Conservation (phyloP, 225 moss, liverwort and hornwort genomes). For the Bryum argenteum region DNA sequence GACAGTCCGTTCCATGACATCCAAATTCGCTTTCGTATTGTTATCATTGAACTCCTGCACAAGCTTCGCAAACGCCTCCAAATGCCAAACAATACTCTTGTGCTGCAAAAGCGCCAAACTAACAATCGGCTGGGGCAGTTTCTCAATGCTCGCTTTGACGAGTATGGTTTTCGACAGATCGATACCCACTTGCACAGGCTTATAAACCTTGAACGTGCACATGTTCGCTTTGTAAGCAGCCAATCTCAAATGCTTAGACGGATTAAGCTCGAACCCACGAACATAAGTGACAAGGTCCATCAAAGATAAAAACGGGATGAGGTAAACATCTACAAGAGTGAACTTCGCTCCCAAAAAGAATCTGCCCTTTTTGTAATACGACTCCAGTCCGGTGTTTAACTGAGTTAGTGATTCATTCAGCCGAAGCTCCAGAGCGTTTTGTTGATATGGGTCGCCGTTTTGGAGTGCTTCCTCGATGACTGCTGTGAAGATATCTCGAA, state of each 20-base stretch:
- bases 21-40: constrained; percentile 21
- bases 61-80: constrained; percentile 64
- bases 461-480: constrained; percentile 61
- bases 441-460: constrained; percentile 81
- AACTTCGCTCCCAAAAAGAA: constrained; percentile 68
- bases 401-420: constrained; percentile 59
- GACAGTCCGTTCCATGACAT: constrained; percentile 39
- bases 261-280: constrained; percentile 54
- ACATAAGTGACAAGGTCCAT: constrained; percentile 73
- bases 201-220: constrained; percentile 65
- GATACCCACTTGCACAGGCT: constrained; percentile 73
- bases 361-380: constrained; percentile 24
- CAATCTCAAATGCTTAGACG: constrained; percentile 36
- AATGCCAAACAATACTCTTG: constrained; percentile 73
- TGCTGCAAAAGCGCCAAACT: constrained; percentile 74
- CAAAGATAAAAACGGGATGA: constrained; percentile 73
- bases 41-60: constrained; percentile 55
- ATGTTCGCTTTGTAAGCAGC: constrained; percentile 57
- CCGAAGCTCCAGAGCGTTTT: constrained; percentile 53
- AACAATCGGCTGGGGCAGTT: constrained; percentile 68
- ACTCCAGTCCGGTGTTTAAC: constrained; percentile 48
- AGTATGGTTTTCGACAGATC: constrained; percentile 58
- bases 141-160: constrained; percentile 61
- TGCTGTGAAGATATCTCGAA: constrained; percentile 67
- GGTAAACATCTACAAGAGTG: constrained; percentile 79